Percentiles rank a stretch among this genome's conserved stretches.
These are phyloP conservation scores for Kalmanozyma brasiliensis DNA, from an alignment of 1,284 basidiomycete genomes.

Conservation along the genomic window DNA sequence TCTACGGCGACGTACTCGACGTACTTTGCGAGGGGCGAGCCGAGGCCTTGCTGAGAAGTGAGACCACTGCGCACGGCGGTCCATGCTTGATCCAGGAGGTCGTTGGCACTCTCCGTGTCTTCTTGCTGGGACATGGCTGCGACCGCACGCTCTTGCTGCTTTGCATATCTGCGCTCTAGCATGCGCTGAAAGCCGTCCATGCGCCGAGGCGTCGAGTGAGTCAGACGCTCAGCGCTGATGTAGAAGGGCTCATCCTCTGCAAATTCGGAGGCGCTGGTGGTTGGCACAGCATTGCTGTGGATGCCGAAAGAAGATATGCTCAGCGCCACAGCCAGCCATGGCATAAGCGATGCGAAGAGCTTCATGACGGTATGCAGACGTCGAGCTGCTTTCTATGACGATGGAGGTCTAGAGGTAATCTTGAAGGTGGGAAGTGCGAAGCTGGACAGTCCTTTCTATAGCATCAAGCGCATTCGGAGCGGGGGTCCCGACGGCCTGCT, in stretches of 20 bases:
- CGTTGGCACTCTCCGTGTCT: neutral
- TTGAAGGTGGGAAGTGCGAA: constrained; percentile 2
- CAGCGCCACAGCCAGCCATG: constrained; percentile 31
- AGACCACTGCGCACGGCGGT: constrained; percentile 14
- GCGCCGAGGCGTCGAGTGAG: constrained; percentile 35
- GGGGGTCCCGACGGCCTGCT: too few species aligned
- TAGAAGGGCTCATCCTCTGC: neutral
- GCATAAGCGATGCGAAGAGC: constrained; percentile 22
- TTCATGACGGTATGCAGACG: too few species aligned
- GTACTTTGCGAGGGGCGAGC: constrained; percentile 12
- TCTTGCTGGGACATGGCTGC: neutral
- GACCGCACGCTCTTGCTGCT: constrained; percentile 19
- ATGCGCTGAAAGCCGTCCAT: constrained; percentile 46
- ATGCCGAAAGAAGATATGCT: constrained; percentile 9
- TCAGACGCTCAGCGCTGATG: constrained; percentile 42
- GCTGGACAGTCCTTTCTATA: too few species aligned
- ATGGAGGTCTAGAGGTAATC: neutral
- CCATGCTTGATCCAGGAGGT: constrained; percentile 15
- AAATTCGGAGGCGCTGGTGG: neutral
- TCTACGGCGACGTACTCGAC: constrained; percentile 18
- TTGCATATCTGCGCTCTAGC: constrained; percentile 35
- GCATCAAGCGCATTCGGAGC: too few species aligned
- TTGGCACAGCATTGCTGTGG: constrained; percentile 13
- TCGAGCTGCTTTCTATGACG: too few species aligned
- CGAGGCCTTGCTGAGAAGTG: constrained; percentile 19